Percentiles rank a stretch among this genome's conserved stretches.
Evolutionary conservation across 2,329 filamentous ascomycete genomes (phyloP).

Genomic region (Paecilomyces formosus): DNA sequence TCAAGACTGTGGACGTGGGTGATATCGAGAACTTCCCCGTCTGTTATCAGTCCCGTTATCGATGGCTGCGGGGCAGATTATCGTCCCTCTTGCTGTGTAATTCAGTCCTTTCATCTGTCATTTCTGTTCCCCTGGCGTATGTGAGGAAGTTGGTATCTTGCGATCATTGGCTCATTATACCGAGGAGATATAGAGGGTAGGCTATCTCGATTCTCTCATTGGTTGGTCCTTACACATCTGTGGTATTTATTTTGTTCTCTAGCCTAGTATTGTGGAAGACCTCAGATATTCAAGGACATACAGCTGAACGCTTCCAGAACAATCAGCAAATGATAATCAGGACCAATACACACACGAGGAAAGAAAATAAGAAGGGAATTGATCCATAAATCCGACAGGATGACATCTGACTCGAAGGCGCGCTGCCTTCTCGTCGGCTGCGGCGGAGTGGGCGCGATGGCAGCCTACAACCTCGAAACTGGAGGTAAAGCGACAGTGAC

Average conservation of each 20-base stretch:
- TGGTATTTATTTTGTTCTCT: neutral
- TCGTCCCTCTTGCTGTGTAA: neutral
- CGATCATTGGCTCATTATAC: neutral
- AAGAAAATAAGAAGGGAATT: neutral
- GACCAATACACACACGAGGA: neutral
- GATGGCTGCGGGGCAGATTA: neutral
- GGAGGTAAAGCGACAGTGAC: slow-evolving; percentile 48
- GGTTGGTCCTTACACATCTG: neutral
- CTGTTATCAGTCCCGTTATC: neutral
- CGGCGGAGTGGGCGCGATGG: slow-evolving; percentile 51
- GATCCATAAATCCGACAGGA: neutral
- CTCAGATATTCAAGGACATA: no score
- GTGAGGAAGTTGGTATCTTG: neutral
- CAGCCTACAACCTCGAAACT: slow-evolving; percentile 47
- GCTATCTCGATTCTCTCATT: neutral
- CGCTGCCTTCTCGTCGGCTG: slow-evolving; percentile 43
- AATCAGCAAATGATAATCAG: neutral
- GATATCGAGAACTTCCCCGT: neutral
- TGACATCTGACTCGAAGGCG: neutral
- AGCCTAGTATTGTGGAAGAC: neutral
- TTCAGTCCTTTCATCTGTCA: neutral
- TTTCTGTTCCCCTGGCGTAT: neutral
- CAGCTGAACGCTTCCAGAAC: neutral
- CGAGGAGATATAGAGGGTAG: neutral
- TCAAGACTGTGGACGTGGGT: neutral